These are phyloP conservation scores for Fusarium concolor DNA, from an alignment of 2,329 filamentous ascomycete genomes.

Conservation along the genomic window DNA sequence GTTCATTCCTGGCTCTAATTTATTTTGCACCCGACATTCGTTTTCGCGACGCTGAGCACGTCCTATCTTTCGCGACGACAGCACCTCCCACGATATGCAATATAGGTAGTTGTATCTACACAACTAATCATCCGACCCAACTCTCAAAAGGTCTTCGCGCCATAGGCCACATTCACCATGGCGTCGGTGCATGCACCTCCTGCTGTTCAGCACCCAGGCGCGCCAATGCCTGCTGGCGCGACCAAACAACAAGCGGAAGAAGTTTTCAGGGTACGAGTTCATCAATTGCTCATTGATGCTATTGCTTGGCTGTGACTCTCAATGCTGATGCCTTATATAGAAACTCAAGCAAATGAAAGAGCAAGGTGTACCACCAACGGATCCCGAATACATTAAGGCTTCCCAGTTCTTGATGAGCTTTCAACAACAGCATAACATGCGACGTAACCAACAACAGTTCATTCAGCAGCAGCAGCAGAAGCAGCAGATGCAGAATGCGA, in stretches of 20 bases:
- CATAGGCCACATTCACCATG: constrained; percentile 65
- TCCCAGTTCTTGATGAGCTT: constrained; percentile 80
- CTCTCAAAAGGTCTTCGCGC: constrained; percentile 31
- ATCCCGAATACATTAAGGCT: constrained; percentile 89
- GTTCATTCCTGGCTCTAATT: constrained; percentile 39
- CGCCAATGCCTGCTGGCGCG: constrained; percentile 72
- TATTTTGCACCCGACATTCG: constrained; percentile 27
- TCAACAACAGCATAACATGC: constrained; percentile 72
- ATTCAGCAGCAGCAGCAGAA: constrained; percentile 56
- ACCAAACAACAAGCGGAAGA: constrained; percentile 84
- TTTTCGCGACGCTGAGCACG: constrained; percentile 45
- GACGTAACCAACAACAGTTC: constrained; percentile 59
- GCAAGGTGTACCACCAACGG: constrained; percentile 80
- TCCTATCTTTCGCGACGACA: constrained; percentile 41
- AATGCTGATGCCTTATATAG: constrained; percentile 59
- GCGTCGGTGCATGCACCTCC: constrained; percentile 82
- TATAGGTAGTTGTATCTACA: constrained; percentile 46
- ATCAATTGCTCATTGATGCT: constrained; percentile 1
- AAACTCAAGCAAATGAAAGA: constrained; percentile 92
- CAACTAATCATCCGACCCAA: constrained; percentile 44
- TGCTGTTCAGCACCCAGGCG: constrained; percentile 74
- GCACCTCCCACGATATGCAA: constrained; percentile 55
- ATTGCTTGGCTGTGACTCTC: background rate
- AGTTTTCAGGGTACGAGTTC: constrained; percentile 70
- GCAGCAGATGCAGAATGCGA: constrained; percentile 64